Base-by-base conservation (phyloP, 192 early-diverging fungal species). In the Umbelopsis sp. region DNA sequence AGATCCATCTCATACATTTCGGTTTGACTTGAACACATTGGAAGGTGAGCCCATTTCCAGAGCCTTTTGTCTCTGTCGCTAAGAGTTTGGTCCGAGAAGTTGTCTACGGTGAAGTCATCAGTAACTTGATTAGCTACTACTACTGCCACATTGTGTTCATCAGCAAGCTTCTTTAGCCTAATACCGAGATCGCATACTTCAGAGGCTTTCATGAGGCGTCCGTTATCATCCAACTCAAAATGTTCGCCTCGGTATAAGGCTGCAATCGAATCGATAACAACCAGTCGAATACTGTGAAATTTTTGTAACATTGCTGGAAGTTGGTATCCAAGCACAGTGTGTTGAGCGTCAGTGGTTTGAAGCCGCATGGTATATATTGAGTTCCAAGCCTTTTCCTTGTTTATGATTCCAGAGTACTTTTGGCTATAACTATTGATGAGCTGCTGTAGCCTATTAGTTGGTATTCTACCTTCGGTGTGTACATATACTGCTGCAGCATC, bases 191-290 rank as follows among this genome's bases (percentile, higher is more conserved):
- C 83, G 43, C 88, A 83, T 1, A 96, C 73, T 20, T 82, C 71
- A 1, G 77, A 65, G 25, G 86, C 78, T 11, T 89, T 80, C 43
- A 85, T 67, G 26, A 79, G 70, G 7, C 52, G 49, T 2, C 54
- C 52, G 21, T 22, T 49, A 49, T 53, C 56, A 68, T 76, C 49
- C 34, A 65, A 26, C 65, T 66, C 53, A 20, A 53, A 56, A 22
- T 84, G 83, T 21, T 82, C 87, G 32, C 77, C 84, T 20, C 92
- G 84, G 77, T 94, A 89, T 44, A 90, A 88, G 10, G 92, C 90
- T 6, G 93, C 86, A 24, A 98, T 91, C 0, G 94, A 94, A 76
- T 98, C 96, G 38, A 98, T 85, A 9, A 96, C 85, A 21, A 98
- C 77, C 45, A 96, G 75, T n/a, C 85, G 77, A 34, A 95, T 84